phyloP scores from a whole-genome alignment of 768 basidiomycete species.

The Mycena metata region DNA sequence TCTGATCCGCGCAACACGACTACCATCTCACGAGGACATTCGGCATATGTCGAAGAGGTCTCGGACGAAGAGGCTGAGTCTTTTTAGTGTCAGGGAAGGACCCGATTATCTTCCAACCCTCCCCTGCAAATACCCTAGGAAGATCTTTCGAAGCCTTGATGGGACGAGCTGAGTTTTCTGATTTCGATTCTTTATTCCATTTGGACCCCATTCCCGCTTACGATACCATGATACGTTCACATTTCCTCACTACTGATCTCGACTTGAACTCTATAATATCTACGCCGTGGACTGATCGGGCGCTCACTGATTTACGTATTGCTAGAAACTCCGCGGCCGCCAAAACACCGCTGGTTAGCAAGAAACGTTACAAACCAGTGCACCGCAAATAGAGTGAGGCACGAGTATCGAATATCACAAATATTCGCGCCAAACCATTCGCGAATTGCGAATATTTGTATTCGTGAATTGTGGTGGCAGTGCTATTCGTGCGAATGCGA shows the following conservation, averaged over 20 bases:
- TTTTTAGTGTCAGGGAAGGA: slow-evolving; percentile 22
- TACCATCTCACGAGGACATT: neutral
- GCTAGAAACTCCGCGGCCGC: slow-evolving; percentile 10
- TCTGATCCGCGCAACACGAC: slow-evolving; percentile 10
- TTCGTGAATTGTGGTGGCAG: too few relatives aligned
- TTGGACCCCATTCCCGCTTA: neutral
- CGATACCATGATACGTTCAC: slow-evolving; percentile 8
- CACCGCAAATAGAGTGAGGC: too few relatives aligned
- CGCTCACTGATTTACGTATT: neutral
- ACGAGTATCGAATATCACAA: too few relatives aligned
- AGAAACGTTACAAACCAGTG: slow-evolving; percentile 23
- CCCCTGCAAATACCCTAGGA: slow-evolving; percentile 31
- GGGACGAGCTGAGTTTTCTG: slow-evolving; percentile 35
- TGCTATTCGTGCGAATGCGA: too few relatives aligned
- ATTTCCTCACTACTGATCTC: neutral
- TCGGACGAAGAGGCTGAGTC: slow-evolving; percentile 17
- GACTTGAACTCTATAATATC: too few relatives aligned
- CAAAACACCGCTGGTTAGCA: neutral
- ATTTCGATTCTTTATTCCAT: slow-evolving; percentile 36
- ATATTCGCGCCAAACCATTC: too few relatives aligned
- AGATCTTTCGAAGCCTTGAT: slow-evolving; percentile 36
- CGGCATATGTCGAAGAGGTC: slow-evolving; percentile 9
- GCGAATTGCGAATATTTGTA: too few relatives aligned
- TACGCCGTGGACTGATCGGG: slow-evolving; percentile 27
- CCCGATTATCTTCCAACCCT: slow-evolving; percentile 12